phyloP scores from a whole-genome alignment of 2,329 filamentous ascomycete genomes.

The Talaromyces sp. region DNA sequence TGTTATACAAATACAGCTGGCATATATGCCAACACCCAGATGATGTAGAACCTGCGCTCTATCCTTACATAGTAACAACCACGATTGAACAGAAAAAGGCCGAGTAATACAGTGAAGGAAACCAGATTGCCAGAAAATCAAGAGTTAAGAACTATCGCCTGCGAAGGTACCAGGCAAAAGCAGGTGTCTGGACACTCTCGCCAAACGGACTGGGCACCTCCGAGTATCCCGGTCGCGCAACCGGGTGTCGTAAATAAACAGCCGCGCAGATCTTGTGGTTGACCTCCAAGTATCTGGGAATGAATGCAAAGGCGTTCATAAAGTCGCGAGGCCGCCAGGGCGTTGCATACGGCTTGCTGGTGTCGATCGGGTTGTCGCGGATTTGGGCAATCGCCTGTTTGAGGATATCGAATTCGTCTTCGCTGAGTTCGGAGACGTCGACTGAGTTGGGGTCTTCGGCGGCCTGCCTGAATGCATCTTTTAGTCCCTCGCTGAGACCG shows the following conservation, averaged over 20 bases:
- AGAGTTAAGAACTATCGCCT: slow-evolving; percentile 62
- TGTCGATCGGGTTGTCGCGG: slow-evolving; percentile 73
- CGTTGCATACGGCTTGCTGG: slow-evolving; percentile 78
- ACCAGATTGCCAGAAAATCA: neutral
- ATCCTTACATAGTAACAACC: neutral
- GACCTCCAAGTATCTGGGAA: slow-evolving; percentile 92
- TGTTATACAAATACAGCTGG: slow-evolving; percentile 9
- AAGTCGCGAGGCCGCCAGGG: slow-evolving; percentile 85
- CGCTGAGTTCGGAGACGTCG: slow-evolving; percentile 48
- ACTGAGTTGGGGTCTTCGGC: slow-evolving; percentile 33
- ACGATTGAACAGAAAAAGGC: slow-evolving; percentile 25
- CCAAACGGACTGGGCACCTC: slow-evolving; percentile 84
- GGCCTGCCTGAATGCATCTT: slow-evolving; percentile 35
- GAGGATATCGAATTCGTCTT: slow-evolving; percentile 48
- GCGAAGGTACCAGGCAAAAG: slow-evolving; percentile 91
- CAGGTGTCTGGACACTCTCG: slow-evolving; percentile 69
- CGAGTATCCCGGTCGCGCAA: slow-evolving; percentile 74
- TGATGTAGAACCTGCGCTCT: neutral
- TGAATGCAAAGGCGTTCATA: slow-evolving; percentile 91
- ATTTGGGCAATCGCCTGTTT: slow-evolving; percentile 62
- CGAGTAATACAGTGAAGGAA: slow-evolving; percentile 38
- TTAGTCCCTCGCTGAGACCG: slow-evolving; percentile 30
- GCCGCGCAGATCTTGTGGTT: slow-evolving; percentile 96
- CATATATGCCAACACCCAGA: neutral
- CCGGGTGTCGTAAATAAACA: slow-evolving; percentile 91